Base-by-base conservation (phyloP, 768 basidiomycete species). In the Harrya chromipes region DNA sequence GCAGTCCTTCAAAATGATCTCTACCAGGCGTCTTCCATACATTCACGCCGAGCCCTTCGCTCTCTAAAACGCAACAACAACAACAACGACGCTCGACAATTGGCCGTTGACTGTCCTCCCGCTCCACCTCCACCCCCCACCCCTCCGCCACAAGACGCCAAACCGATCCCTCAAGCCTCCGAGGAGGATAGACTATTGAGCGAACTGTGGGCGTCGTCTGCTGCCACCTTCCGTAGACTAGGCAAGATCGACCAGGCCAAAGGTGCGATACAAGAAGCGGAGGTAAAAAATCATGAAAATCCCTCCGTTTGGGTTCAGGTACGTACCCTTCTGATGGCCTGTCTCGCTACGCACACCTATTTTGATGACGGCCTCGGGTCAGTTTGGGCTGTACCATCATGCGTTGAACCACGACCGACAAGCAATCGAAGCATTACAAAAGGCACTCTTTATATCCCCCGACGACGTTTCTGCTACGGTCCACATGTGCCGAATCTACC, bases 251-350 rank as follows among this genome's bases (percentile, higher is more conserved):
- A 97, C 50, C 91, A 97, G 59, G 85, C 90, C 1, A 82, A 83
- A 43, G 94, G 84, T 11, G 86, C 95, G 2, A 93, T 98, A 39
- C 91, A 93, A 63, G 95, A 99, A 68, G 97, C 95, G 0, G 95
- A 99, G 65, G 83, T 87, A 4, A 77, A 81, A 55, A 91, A 95
- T 63, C 86, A 90, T 55, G 78, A 80, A 21, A 94, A 95, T 65
- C 82, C 90, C 4, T 84, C 82, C 23, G 92, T 98, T 14, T 97
- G 94, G 94, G 87, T 95, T 6, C 94, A 97, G 80, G 91, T 95
- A 56, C 48, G 80, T 63, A 39, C 11, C 20, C 17, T 1, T 49
- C 42, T 7, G 2, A 3, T 23, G 23, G 23, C 23, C 23, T 23
- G n/a, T 14, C 20, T 27, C 31, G 16, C 4, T 2, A 1, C 17